These are phyloP conservation scores for Euphorbia peplus DNA, from an alignment of 345 rosid genomes.

Conservation along the genomic window DNA sequence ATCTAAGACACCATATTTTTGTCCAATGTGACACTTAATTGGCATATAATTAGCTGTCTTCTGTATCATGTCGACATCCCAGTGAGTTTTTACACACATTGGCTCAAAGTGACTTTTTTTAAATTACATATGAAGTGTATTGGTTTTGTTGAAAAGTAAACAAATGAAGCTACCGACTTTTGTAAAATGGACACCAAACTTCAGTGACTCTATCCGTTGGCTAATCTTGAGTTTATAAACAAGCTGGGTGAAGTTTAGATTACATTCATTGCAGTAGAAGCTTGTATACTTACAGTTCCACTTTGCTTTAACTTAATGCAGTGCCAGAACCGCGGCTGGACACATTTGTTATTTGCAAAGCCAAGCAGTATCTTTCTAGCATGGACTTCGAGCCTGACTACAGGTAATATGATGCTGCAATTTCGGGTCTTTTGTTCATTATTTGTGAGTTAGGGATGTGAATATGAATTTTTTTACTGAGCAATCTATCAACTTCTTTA, in stretches of 20 bases:
- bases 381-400: conserved; percentile 33
- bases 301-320: conserved; percentile 21
- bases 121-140: no score
- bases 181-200: no score
- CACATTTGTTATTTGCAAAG: conserved; percentile 67
- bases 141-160: no score
- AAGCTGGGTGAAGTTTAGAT: neutral
- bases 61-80: no score
- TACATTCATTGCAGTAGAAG: neutral
- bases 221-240: no score
- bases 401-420: conserved; percentile 21
- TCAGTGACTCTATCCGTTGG: no score
- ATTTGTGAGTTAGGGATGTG: neutral
- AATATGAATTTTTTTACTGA: neutral
- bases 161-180: no score
- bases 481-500: neutral
- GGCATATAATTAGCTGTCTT: no score
- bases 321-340: conserved; percentile 66
- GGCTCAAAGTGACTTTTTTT: no score
- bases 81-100: no score
- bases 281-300: neutral
- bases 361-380: conserved; percentile 48
- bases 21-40: no score
- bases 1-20: no score
- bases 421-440: neutral